A percentile compares a stretch with the other conserved stretches of the same genome.
These are phyloP conservation scores for Gigaspora rosea DNA, from an alignment of 192 early-diverging fungal genomes.

Conservation along the genomic window DNA sequence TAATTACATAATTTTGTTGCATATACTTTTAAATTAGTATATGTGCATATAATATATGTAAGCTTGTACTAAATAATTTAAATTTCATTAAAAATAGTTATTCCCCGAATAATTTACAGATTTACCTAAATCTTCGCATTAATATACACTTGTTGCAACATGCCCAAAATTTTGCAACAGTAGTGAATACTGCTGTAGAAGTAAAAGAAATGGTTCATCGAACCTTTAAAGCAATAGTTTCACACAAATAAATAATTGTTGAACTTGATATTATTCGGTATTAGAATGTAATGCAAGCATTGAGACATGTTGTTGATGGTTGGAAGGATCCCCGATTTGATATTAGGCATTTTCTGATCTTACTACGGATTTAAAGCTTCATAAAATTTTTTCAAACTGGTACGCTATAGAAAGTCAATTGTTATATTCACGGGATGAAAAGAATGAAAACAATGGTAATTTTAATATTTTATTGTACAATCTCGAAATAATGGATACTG, in stretches of 20 bases:
- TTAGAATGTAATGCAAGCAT: constrained; percentile 2
- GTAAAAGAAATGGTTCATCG: constrained; percentile 6
- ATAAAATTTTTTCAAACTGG: constrained; percentile 4
- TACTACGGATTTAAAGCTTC: not conserved
- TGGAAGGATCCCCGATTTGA: not conserved
- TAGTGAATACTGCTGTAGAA: not conserved
- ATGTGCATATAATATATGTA: too few species aligned
- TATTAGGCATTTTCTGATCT: not conserved
- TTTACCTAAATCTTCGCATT: not conserved
- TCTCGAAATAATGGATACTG: too few species aligned
- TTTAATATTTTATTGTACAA: too few species aligned
- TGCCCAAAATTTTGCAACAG: not conserved
- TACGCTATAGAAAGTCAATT: not conserved
- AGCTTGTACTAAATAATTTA: too few species aligned
- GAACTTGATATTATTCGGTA: not conserved
- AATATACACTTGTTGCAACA: not conserved
- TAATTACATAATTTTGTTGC: too few species aligned
- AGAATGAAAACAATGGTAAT: not conserved
- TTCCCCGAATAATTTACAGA: not conserved
- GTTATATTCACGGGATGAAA: not conserved
- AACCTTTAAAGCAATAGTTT: constrained; percentile 1
- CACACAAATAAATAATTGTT: not conserved
- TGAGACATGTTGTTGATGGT: not conserved
- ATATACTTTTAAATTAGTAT: too few species aligned
- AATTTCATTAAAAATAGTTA: not conserved